Base-by-base conservation (phyloP, 169 alveolate genomes). In the Sarcocystis neurona region DNA sequence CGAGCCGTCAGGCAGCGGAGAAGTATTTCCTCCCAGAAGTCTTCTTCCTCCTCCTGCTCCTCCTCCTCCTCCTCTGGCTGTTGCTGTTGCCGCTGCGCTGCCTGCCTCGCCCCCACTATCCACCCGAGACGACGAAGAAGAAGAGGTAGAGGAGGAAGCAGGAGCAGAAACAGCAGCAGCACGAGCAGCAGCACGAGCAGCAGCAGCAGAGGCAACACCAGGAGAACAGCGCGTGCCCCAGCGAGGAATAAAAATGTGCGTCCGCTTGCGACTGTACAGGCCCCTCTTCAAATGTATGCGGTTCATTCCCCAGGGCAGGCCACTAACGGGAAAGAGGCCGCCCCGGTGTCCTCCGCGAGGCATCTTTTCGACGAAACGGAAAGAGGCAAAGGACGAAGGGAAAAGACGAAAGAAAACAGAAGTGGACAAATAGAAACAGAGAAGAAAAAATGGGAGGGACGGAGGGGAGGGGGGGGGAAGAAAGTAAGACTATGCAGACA, bases 291-390 rank as follows among this genome's bases (percentile, higher is more conserved):
- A 63, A 58, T 87, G 78, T 37, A 60, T 56, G 43, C 85, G 46
- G 34, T 72, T 72, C 48, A 82, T 84, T 30, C 91, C 91, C 87
- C 88, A 78, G 23, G 79, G 30, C 23, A 87, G 74, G n/a, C 91
- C 91, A 6, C 82, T 58, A 30, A 87, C 60, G 74, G 91, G 91
- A 43, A 53, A 87, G 2, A 85, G 47, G 47, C 90, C 90, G 32
- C 90, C 90, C 41, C 78, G 30, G 85, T 85, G 90, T 30, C 90
- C 80, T 23, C 90, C 90, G 4, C 90, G 39, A 2, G 90, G 90
- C 90, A 85, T 85, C 12, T 8, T 63, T 63, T 63, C 43, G 6
- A 63, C 6, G 4, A 5, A 30, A 20, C 4, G 75, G 27, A 20
- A 63, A 63, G 27, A 63, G 6, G 12, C 75, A 20, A 20, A 63